Evolutionary conservation across 192 early-diverging fungal genomes (phyloP).

Genomic region (Phlyctochytrium planicorne): DNA sequence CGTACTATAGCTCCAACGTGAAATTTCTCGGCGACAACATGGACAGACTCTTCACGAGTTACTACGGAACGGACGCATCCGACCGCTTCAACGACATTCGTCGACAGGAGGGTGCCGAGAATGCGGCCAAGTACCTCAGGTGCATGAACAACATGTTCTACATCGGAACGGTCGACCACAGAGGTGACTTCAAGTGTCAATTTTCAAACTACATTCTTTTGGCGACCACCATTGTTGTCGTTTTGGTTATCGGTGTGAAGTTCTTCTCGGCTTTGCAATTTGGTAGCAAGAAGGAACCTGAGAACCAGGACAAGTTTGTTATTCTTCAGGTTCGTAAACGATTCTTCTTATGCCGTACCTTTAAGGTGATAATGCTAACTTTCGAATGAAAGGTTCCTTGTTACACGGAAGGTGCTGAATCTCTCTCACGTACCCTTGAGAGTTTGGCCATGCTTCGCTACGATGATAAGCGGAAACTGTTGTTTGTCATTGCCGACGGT

Average conservation of each 20-base stretch:
- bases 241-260: constrained; percentile 87
- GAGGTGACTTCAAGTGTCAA: constrained; percentile 71
- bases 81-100: constrained; percentile 23
- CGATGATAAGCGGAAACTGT: constrained; percentile 83
- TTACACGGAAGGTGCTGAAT: constrained; percentile 90
- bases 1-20: constrained; percentile 37
- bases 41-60: constrained; percentile 28
- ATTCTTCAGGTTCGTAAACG: constrained; percentile 90
- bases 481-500: constrained; percentile 88
- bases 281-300: constrained; percentile 66
- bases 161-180: constrained; percentile 72
- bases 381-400: constrained; percentile 65
- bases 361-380: constrained; percentile 51
- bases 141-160: constrained; percentile 87
- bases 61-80: constrained; percentile 42
- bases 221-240: constrained; percentile 75
- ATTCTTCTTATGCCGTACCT: constrained; percentile 87
- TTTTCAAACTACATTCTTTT: constrained; percentile 88
- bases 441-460: constrained; percentile 73
- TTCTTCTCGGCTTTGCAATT: constrained; percentile 93
- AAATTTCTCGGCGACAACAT: constrained; percentile 30
- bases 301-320: constrained; percentile 91
- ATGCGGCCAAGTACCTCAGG: constrained; percentile 24
- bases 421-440: constrained; percentile 80
- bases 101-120: constrained; percentile 15